These are phyloP conservation scores for Fusarium sp. DNA, from an alignment of 2,329 filamentous ascomycete species.

Conservation along the genomic window DNA sequence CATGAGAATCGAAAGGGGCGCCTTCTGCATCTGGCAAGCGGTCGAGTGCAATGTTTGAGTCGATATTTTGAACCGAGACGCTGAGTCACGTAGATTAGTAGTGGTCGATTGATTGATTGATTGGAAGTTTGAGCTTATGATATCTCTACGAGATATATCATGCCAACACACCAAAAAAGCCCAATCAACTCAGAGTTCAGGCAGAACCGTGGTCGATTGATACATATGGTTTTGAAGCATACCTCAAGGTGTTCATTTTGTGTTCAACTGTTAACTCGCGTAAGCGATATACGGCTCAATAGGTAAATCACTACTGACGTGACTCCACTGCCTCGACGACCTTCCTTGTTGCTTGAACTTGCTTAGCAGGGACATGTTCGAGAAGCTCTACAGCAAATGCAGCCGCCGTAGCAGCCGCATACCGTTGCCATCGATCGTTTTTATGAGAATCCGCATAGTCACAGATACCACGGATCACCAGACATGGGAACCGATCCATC, in stretches of 20 bases:
- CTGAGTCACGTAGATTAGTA: not conserved
- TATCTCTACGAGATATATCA: no score
- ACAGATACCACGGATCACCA: not conserved
- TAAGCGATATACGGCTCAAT: not conserved
- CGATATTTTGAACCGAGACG: not conserved
- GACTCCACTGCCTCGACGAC: constrained; percentile 50
- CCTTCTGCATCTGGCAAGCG: not conserved
- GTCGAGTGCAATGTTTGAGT: not conserved
- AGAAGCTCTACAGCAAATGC: not conserved
- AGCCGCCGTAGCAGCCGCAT: not conserved
- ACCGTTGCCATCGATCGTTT: not conserved
- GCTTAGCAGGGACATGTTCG: constrained; percentile 24
- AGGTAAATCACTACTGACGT: not conserved
- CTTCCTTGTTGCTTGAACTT: constrained; percentile 73
- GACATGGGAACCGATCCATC: not conserved
- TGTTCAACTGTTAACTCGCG: fast-evolving
- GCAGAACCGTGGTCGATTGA: no score
- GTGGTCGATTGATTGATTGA: no score
- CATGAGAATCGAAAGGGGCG: constrained; percentile 53
- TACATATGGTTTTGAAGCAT: no score
- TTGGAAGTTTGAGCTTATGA: no score
- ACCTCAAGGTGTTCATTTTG: not conserved
- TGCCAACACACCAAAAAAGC: no score
- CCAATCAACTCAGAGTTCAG: no score
- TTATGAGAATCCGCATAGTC: not conserved